Conservation (phyloP, 148 eudicot genomes). For the Beta vulgaris region DNA sequence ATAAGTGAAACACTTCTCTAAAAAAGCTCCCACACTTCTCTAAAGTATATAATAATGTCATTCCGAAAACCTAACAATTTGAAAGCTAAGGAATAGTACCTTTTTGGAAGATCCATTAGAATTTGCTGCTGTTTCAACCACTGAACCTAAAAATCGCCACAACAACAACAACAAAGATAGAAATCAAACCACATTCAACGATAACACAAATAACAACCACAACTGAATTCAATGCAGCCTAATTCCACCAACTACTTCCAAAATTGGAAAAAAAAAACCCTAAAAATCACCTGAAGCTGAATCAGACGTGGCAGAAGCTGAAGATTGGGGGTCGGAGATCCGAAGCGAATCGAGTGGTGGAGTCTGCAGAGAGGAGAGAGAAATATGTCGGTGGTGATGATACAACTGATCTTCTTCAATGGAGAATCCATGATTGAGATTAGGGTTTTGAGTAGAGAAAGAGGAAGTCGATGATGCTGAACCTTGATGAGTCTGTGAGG, state of each 20-base stretch:
- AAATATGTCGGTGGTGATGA: conserved; percentile 7
- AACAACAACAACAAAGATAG: neutral
- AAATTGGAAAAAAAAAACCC: conserved; percentile 9
- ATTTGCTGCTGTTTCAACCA: conserved; percentile 35
- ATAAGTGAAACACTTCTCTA: no score
- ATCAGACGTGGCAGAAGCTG: conserved; percentile 28
- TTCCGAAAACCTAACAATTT: neutral
- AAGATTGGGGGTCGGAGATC: conserved; percentile 31
- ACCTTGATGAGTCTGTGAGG: conserved; percentile 54
- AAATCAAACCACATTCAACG: neutral
- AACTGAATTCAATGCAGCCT: neutral
- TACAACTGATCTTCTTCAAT: conserved; percentile 8
- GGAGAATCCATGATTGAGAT: conserved; percentile 46
- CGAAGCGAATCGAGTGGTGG: conserved; percentile 27
- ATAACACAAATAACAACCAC: neutral
- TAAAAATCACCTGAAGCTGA: conserved; percentile 31
- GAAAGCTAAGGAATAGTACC: conserved; percentile 29
- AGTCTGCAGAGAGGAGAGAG: conserved; percentile 18
- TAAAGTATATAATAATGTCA: neutral
- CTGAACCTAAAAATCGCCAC: conserved; percentile 36
- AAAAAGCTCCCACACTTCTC: neutral
- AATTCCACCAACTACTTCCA: neutral
- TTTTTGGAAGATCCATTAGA: conserved; percentile 61
- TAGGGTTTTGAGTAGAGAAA: conserved; percentile 46
- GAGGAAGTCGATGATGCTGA: conserved; percentile 53